Evolutionary conservation across 176 grass and related monocot genomes (phyloP).

Genomic region (Carex myosuroides): DNA sequence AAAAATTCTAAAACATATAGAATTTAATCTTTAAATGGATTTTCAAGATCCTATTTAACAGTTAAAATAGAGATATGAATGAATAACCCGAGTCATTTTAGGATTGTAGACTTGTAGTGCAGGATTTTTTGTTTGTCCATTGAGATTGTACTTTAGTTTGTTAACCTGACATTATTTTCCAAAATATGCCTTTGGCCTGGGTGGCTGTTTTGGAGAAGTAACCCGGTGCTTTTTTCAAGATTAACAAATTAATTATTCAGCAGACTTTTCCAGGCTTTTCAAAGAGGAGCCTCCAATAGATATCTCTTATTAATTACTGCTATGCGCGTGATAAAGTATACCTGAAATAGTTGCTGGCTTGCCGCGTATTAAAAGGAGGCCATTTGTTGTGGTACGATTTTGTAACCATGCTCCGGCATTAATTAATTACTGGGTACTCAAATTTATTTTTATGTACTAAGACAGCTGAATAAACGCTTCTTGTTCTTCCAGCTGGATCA

Average conservation of each 20-base stretch:
- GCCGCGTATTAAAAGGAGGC: neutral
- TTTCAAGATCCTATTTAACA: too few relatives aligned
- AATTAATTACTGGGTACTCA: neutral
- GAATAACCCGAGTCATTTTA: too few relatives aligned
- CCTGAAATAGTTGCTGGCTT: conserved; percentile 2
- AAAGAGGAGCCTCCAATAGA: neutral
- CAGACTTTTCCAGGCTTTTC: conserved; percentile 7
- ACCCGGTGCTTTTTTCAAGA: conserved; percentile 1
- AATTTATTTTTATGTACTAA: neutral
- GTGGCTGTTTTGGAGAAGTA: neutral
- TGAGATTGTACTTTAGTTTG: conserved; percentile 7
- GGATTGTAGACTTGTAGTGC: too few relatives aligned
- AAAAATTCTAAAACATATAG: too few relatives aligned
- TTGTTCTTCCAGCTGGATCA: neutral
- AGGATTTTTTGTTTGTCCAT: neutral
- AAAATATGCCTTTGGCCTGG: conserved; percentile 12
- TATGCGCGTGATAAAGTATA: conserved; percentile 17
- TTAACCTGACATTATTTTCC: conserved; percentile 16
- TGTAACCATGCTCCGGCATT: neutral
- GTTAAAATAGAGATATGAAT: too few relatives aligned
- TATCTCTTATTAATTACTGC: conserved; percentile 2
- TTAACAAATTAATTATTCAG: neutral
- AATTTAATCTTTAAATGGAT: too few relatives aligned
- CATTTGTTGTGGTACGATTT: neutral
- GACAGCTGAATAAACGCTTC: neutral